Conservation (phyloP, 768 basidiomycete genomes). For the Mycena venus region DNA sequence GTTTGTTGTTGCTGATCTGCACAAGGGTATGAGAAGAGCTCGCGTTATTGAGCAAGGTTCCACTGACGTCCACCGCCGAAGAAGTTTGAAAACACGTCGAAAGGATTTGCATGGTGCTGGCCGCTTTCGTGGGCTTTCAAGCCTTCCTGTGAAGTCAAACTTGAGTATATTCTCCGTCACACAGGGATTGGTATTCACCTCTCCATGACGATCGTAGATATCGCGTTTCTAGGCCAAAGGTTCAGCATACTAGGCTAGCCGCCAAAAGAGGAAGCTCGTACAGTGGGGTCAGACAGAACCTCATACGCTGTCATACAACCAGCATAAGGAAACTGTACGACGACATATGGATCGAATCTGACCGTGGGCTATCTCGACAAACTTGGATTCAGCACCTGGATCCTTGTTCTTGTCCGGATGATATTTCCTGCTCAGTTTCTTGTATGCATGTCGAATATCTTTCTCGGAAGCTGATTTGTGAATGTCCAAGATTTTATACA, state of each 20-base stretch:
- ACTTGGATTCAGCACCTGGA: conserved; percentile 83
- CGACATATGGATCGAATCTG: conserved; percentile 35
- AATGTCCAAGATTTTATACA: conserved; percentile 88
- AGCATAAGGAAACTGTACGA: neutral
- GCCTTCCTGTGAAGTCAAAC: conserved; percentile 72
- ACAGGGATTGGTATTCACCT: conserved; percentile 57
- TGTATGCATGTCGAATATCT: conserved; percentile 94
- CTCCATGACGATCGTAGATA: conserved; percentile 95
- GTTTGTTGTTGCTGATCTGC: conserved; percentile 71
- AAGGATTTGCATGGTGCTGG: conserved; percentile 87
- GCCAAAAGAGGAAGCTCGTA: conserved; percentile 50
- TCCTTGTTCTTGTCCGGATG: conserved; percentile 98
- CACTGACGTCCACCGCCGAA: conserved; percentile 86
- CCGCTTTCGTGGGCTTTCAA: conserved; percentile 92
- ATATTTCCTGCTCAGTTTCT: conserved; percentile 86
- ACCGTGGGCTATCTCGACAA: conserved; percentile 95
- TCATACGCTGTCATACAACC: conserved; percentile 79
- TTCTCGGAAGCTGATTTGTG: conserved; percentile 85
- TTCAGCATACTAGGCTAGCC: conserved; percentile 14
- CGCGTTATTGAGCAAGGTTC: neutral
- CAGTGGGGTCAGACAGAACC: conserved; percentile 88
- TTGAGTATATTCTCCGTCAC: neutral
- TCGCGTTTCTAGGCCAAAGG: conserved; percentile 80
- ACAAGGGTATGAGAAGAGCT: neutral
- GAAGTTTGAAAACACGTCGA: conserved; percentile 94